Evolutionary conservation across 768 basidiomycete species (phyloP).

Genomic region (Amanita brunnescens): DNA sequence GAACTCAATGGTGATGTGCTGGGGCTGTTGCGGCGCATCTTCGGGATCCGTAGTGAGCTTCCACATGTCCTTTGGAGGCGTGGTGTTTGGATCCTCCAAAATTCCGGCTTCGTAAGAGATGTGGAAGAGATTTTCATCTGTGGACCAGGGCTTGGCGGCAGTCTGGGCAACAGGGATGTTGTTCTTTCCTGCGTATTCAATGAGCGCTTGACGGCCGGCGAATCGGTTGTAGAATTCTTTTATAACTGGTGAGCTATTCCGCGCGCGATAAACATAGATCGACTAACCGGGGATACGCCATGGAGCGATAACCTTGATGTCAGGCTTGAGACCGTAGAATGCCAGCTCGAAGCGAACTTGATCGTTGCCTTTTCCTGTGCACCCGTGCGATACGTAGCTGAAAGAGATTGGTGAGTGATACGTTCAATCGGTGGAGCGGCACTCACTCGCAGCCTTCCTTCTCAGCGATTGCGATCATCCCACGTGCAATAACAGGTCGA

Average conservation of each 20-base stretch:
- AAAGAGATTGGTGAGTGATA: background rate
- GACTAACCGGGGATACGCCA: constrained; percentile 87
- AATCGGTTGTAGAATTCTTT: constrained; percentile 98
- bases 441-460: constrained; percentile 92
- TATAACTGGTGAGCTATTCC: constrained; percentile 1
- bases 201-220: constrained; percentile 88
- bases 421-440: background rate
- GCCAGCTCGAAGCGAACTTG: constrained; percentile 99
- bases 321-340: constrained; percentile 96
- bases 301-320: constrained; percentile 98
- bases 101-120: constrained; percentile 99
- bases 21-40: constrained; percentile 69
- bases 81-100: constrained; percentile 92
- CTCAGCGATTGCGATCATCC: constrained; percentile 93
- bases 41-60: constrained; percentile 86
- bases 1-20: constrained; percentile 82
- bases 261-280: background rate
- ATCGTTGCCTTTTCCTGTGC: constrained; percentile 99
- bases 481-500: constrained; percentile 96
- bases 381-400: constrained; percentile 95
- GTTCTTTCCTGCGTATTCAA: constrained; percentile 82
- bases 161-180: constrained; percentile 93
- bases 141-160: constrained; percentile 96
- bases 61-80: constrained; percentile 98
- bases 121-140: constrained; percentile 99